A percentile compares a stretch with the other conserved stretches of the same genome.
phyloP scores from a whole-genome alignment of 495 filamentous ascomycete species.

The Penicillium odoratum region DNA sequence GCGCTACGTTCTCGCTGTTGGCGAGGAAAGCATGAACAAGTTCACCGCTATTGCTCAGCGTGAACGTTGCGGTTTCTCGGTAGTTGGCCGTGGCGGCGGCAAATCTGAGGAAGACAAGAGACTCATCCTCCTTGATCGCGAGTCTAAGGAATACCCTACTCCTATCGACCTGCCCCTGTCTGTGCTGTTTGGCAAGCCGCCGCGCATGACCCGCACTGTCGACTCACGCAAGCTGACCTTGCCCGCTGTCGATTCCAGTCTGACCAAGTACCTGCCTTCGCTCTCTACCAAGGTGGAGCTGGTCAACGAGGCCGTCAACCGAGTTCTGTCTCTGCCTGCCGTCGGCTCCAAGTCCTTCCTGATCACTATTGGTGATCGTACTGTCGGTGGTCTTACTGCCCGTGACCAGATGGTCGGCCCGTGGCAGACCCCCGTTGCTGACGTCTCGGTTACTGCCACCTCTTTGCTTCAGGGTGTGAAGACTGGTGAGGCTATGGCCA shows the following conservation, averaged over 20 bases:
- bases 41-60: conserved; percentile 82
- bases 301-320: conserved; percentile 69
- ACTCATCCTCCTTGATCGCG: conserved; percentile 78
- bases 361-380: conserved; percentile 93
- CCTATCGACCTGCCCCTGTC: conserved; percentile 92
- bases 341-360: conserved; percentile 96
- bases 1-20: conserved; percentile 85
- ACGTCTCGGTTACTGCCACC: conserved; percentile 88
- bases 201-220: conserved; percentile 79
- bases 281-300: conserved; percentile 59
- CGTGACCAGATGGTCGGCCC: conserved; percentile 95
- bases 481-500: conserved; percentile 93
- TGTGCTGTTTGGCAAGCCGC: conserved; percentile 86
- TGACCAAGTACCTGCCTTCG: conserved; percentile 63
- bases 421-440: conserved; percentile 94
- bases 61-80: conserved; percentile 91
- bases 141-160: conserved; percentile 70
- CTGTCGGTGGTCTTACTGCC: conserved; percentile 83
- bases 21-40: conserved; percentile 71
- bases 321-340: conserved; percentile 80
- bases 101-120: conserved; percentile 61
- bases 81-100: conserved; percentile 78
- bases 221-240: conserved; percentile 68
- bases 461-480: conserved; percentile 68
- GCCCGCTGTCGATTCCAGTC: conserved; percentile 68